Conservation (phyloP, 2,329 filamentous ascomycete genomes). For the Fusarium sp. region DNA sequence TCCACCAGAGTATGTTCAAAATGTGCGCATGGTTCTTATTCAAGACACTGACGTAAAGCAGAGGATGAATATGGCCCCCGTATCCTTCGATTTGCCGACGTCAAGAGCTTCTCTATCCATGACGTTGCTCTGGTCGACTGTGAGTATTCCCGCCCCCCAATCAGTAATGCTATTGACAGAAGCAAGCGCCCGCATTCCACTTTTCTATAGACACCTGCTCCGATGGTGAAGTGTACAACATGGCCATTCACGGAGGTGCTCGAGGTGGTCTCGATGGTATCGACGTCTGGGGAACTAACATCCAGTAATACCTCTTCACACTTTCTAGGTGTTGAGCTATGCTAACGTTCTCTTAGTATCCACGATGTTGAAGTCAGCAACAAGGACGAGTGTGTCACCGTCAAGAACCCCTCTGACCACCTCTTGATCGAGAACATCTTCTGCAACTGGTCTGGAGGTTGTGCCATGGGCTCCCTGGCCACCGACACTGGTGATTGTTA, state of each 20-base stretch:
- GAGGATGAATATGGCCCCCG: constrained; percentile 34
- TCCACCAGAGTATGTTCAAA: neutral
- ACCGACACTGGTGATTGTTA: neutral
- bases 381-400: constrained; percentile 40
- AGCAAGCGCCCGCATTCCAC: constrained; percentile 28
- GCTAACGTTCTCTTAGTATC: neutral
- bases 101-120: constrained; percentile 36
- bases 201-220: constrained; percentile 36
- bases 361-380: constrained; percentile 42
- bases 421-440: constrained; percentile 40
- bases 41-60: neutral
- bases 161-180: neutral
- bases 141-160: neutral
- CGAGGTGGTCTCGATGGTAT: constrained; percentile 34
- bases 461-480: constrained; percentile 35
- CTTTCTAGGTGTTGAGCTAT: fast-evolving
- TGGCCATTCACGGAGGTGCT: constrained; percentile 34
- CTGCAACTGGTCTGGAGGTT: constrained; percentile 40
- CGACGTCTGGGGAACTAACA: constrained; percentile 36
- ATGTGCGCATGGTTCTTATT: fast-evolving
- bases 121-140: constrained; percentile 37
- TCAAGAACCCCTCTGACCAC: constrained; percentile 39
- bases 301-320: neutral
- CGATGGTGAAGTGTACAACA: constrained; percentile 37
- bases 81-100: constrained; percentile 32